Conservation (phyloP, 768 basidiomycete species). For the Mrakia hoshinonis region DNA sequence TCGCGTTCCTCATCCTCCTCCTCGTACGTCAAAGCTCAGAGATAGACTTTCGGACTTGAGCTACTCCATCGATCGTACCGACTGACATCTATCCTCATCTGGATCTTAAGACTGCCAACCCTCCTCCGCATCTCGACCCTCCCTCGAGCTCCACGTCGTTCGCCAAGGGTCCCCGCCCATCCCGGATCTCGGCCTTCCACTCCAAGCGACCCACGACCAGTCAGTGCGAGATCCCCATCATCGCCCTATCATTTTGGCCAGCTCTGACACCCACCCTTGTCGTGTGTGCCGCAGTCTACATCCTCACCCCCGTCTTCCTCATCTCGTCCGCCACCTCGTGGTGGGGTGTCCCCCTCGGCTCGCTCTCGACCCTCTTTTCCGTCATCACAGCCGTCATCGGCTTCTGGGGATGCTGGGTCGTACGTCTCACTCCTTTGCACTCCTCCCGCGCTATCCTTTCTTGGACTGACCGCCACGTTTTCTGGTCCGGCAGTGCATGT, state of each 20-base stretch:
- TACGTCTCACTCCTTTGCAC: background rate
- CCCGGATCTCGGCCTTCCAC: background rate
- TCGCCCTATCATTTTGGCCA: background rate
- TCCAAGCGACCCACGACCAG: background rate
- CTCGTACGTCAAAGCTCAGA: background rate
- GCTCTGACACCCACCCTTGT: background rate
- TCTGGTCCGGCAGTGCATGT: constrained; percentile 12
- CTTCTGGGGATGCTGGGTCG: constrained; percentile 17
- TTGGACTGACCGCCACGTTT: too few species aligned
- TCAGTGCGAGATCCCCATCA: background rate
- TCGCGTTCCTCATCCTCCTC: background rate
- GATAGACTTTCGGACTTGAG: background rate
- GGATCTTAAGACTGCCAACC: background rate
- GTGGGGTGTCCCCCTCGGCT: constrained; percentile 5
- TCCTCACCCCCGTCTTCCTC: constrained; percentile 17
- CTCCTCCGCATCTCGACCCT: constrained; percentile 9
- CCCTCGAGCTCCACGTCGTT: background rate
- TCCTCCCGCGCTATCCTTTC: too few species aligned
- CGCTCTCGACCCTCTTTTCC: constrained; percentile 12
- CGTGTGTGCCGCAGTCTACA: background rate
- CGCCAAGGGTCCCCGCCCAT: background rate
- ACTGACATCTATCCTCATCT: background rate
- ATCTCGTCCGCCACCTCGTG: constrained; percentile 11
- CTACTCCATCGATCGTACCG: background rate
- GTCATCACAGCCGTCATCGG: constrained; percentile 12